Percentiles rank a stretch among this genome's conserved stretches.
Conservation (phyloP, 1,284 basidiomycete genomes). For the Athelia sp. region DNA sequence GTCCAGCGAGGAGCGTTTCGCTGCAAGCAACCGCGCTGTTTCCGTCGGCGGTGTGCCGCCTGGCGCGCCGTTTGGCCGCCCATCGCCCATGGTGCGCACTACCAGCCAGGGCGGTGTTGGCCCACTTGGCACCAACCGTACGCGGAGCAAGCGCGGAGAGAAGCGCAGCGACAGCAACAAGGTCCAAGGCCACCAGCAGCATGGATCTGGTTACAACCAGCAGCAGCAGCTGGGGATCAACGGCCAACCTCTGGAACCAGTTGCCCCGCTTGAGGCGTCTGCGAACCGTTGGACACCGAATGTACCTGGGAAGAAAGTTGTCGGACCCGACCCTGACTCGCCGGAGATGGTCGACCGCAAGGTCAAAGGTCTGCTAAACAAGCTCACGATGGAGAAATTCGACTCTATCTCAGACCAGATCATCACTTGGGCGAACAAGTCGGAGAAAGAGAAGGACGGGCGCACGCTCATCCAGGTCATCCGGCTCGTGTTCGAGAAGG, state of each 20-base stretch:
- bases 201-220: not conserved
- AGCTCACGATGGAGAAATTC: slow-evolving; percentile 96
- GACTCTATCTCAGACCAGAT: slow-evolving; percentile 93
- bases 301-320: slow-evolving; percentile 27
- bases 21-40: slow-evolving; percentile 36
- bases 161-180: slow-evolving; percentile 49
- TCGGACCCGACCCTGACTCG: slow-evolving; percentile 50
- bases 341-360: slow-evolving; percentile 88
- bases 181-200: slow-evolving; percentile 4
- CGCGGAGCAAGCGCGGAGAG: slow-evolving; percentile 69
- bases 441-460: slow-evolving; percentile 88
- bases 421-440: slow-evolving; percentile 92
- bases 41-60: slow-evolving; percentile 43
- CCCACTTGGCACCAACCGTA: slow-evolving; percentile 45
- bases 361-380: slow-evolving; percentile 92
- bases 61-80: slow-evolving; percentile 42
- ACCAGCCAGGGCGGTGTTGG: slow-evolving; percentile 69
- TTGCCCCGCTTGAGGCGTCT: slow-evolving; percentile 54
- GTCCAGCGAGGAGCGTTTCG: slow-evolving; percentile 74
- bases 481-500: slow-evolving; percentile 94
- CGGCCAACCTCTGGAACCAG: slow-evolving; percentile 44
- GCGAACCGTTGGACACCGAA: slow-evolving; percentile 74
- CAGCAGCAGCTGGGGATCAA: slow-evolving; percentile 16
- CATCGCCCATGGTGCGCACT: slow-evolving; percentile 62
- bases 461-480: slow-evolving; percentile 94